These are phyloP conservation scores for Buddleja alternifolia DNA, from an alignment of 257 asterid genomes.

Conservation along the genomic window DNA sequence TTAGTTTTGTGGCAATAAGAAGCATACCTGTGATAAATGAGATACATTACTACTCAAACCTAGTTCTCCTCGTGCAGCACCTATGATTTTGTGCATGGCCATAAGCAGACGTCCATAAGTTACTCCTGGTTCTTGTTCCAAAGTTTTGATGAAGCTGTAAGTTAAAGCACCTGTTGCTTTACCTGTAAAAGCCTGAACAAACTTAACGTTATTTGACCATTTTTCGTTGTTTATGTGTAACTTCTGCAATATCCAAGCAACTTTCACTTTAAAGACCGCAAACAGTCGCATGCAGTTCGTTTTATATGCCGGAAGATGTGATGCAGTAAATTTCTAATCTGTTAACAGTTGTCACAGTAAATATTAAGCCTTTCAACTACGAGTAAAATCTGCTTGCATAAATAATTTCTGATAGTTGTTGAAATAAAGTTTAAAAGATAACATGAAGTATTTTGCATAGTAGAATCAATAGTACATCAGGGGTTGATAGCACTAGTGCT, in stretches of 20 bases:
- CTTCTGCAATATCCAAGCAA: not conserved
- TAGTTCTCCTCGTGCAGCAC: slow-evolving; percentile 41
- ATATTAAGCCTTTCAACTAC: not conserved
- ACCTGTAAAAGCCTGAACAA: slow-evolving; percentile 68
- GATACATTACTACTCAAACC: slow-evolving; percentile 42
- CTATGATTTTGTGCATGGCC: slow-evolving; percentile 47
- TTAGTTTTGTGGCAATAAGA: not conserved
- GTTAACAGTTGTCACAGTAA: not conserved
- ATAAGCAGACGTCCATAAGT: slow-evolving; percentile 63
- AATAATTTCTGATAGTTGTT: too few relatives aligned
- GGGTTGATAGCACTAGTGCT: too few relatives aligned
- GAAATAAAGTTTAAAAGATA: too few relatives aligned
- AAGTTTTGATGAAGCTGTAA: slow-evolving; percentile 59
- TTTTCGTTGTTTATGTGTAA: not conserved
- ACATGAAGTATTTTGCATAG: too few relatives aligned
- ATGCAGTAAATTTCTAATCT: not conserved
- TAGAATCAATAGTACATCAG: too few relatives aligned
- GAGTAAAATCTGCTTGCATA: not conserved
- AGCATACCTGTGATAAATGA: slow-evolving; percentile 49
- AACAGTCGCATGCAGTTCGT: not conserved
- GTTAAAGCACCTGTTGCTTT: slow-evolving; percentile 68
- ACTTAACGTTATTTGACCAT: not conserved
- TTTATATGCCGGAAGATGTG: not conserved
- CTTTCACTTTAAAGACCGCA: not conserved
- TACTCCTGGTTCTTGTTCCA: slow-evolving; percentile 52